These are phyloP conservation scores for Schizophyllum amplum DNA, from an alignment of 1,284 basidiomycete species.

Conservation along the genomic window DNA sequence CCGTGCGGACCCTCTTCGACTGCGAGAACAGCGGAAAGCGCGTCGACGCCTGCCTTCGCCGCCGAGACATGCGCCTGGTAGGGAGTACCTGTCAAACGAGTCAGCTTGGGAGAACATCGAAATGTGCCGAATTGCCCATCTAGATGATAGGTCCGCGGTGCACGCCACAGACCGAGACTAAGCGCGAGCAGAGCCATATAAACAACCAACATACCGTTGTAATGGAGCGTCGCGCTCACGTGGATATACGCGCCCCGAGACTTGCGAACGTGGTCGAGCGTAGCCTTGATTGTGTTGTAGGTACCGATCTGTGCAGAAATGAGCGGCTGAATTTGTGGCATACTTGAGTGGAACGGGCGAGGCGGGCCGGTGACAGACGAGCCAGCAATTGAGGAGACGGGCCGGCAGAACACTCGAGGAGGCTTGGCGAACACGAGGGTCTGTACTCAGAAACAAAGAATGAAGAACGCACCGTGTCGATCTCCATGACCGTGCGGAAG, in stretches of 20 bases:
- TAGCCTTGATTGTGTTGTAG: constrained; percentile 93
- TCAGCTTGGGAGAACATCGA: constrained; percentile 10
- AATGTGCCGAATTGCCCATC: background rate
- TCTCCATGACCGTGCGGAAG: constrained; percentile 91
- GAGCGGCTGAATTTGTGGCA: too few species aligned
- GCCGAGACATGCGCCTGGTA: constrained; percentile 92
- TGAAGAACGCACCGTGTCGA: constrained; percentile 82
- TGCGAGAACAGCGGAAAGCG: constrained; percentile 76
- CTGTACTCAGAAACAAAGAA: too few species aligned
- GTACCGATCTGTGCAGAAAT: constrained; percentile 70
- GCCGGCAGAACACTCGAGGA: too few species aligned
- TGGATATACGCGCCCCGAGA: constrained; percentile 83
- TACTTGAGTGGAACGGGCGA: background rate
- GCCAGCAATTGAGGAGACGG: too few species aligned
- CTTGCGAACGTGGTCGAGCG: constrained; percentile 63
- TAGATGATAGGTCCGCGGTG: too few species aligned
- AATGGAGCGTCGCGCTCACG: constrained; percentile 88
- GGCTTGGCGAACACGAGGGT: too few species aligned
- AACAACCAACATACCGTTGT: constrained; percentile 47
- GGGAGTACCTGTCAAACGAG: constrained; percentile 50
- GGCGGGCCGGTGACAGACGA: background rate
- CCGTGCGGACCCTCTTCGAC: constrained; percentile 93
- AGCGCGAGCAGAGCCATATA: too few species aligned
- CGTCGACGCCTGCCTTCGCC: constrained; percentile 93
- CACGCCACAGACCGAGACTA: too few species aligned